Conservation (phyloP, 345 rosid species). For the Tarenaya hassleriana region DNA sequence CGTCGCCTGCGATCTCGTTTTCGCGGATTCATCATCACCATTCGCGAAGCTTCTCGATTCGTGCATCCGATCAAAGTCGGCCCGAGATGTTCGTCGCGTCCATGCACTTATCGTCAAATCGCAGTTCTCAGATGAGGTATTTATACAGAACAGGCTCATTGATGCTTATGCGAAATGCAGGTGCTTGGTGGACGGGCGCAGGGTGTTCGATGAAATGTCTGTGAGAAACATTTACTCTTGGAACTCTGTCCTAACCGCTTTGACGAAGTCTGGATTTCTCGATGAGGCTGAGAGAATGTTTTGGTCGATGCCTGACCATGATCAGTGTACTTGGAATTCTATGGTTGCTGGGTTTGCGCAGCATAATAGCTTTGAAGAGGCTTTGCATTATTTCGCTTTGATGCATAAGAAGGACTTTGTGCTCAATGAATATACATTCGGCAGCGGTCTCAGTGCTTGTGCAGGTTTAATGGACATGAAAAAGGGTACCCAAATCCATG, state of each 20-base stretch:
- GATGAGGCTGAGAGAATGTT: conserved; percentile 52
- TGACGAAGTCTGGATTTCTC: conserved; percentile 44
- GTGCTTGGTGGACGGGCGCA: conserved; percentile 40
- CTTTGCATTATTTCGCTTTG: conserved; percentile 41
- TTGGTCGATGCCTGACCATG: conserved; percentile 45
- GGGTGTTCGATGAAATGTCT: conserved; percentile 66
- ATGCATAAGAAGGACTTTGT: conserved; percentile 54
- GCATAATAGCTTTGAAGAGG: conserved; percentile 52
- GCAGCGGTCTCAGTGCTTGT: conserved; percentile 71
- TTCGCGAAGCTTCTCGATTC: conserved; percentile 62
- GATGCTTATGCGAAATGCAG: conserved; percentile 62
- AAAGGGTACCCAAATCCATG: conserved; percentile 65
- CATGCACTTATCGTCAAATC: conserved; percentile 60
- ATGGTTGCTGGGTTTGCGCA: conserved; percentile 70
- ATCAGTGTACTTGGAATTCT: conserved; percentile 81
- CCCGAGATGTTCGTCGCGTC: conserved; percentile 33
- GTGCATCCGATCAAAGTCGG: conserved; percentile 41
- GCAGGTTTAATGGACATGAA: conserved; percentile 40
- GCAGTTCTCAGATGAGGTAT: conserved; percentile 40
- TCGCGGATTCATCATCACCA: conserved; percentile 41
- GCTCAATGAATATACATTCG: conserved; percentile 55
- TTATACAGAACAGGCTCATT: conserved; percentile 61
- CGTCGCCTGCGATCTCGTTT: conserved; percentile 30
- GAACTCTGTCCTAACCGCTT: conserved; percentile 50
- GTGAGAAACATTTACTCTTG: conserved; percentile 55